Base-by-base conservation (phyloP, 2,329 filamentous ascomycete species). In the Sporothrix phasma region DNA sequence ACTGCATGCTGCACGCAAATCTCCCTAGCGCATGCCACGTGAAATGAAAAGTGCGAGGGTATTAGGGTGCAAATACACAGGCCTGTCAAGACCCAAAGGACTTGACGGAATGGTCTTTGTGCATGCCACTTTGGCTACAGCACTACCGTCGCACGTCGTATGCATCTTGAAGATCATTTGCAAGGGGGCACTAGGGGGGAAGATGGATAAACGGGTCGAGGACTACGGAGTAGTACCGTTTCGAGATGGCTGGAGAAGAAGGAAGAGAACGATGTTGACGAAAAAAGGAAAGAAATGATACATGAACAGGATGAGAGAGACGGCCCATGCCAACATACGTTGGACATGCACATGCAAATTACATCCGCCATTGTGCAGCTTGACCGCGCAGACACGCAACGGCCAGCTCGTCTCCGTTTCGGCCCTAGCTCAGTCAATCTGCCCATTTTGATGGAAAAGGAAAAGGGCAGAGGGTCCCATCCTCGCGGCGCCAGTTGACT, bases 21-120 rank as follows among this genome's bases (percentile, higher is more conserved):
- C 39, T 19, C 56, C 56, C 41, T 60, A 60, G 56, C 26, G 56
- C 15, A 31, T 60, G 56, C 56, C 56, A 60, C 56, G 56, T 60
- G 56, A 60, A 60, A 60, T 46, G 41, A 34, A 22, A 46, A 34
- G 31, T 19, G 39, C n/a, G n/a, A n/a, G n/a, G n/a, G n/a, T n/a
- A n/a, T n/a, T n/a, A n/a, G n/a, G n/a, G n/a, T n/a, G n/a, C n/a
- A 34, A 22, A 58, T 43, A 54, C 6, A 37, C 51, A 22, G 31
- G 24, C 15, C 15, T n/a, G 5, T 8, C 47, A 26, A n/a, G 13
- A 51, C 45, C 3, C 22, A 37, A 1, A 54, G 15, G n/a, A 54
- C 8, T 3, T 22, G 49, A 39, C 51, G 39, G 31, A 54, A 37
- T 29, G 3, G 51, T 54, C 51, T 39, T 54, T 8, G 51, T 54